Evolutionary conservation across 176 grass and related monocot species (phyloP), one percentile per base, ranked within the genome.

Genomic region (Cocos nucifera): DNA sequence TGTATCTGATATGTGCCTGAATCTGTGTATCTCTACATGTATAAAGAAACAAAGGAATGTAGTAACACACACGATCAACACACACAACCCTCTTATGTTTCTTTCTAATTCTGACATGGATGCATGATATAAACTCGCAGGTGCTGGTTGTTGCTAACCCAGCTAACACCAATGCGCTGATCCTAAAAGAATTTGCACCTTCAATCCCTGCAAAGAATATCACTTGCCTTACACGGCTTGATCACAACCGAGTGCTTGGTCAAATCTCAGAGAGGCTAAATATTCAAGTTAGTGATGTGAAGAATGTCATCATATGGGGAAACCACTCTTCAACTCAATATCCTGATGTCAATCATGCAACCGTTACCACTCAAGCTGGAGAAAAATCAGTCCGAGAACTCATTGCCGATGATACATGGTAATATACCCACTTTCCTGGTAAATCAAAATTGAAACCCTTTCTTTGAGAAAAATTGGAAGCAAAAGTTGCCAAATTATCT

Each of bases 301-400:
- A 78, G 80, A 89, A 95, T 69, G 82, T 62, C 68, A 69, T 83
- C 57, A 75, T 89, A 39, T 89, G 85, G 89, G 89, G 85, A 39
- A 95, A 89, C 75, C 81, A 95, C 57, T 95, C 89, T 74, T 87
- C 89, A 4, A 84, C 89, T 48, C 84, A 87, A 73, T 84, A 81
- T 75, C 84, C 89, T n/a, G 89, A 93, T 58, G 77, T 63, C 58
- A 79, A 82, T 79, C 74, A 93, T 55, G 70, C 83, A 53, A 79
- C 32, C 55, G 77, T 32, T 30, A 79, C 6, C 54, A 93, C 83
- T 3, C 27, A 65, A 29, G 65, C 26, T n/a, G 77, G 74, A 19
- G 80, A 84, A 23, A 84, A 64, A 61, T 61, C 66, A 22, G 73
- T 83, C 73, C 56, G 17, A 50, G 77, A 84, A 50, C 77, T 93